phyloP scores from a whole-genome alignment of 129 eudicot genomes.

The Pseudognaphalium luteoalbum region DNA sequence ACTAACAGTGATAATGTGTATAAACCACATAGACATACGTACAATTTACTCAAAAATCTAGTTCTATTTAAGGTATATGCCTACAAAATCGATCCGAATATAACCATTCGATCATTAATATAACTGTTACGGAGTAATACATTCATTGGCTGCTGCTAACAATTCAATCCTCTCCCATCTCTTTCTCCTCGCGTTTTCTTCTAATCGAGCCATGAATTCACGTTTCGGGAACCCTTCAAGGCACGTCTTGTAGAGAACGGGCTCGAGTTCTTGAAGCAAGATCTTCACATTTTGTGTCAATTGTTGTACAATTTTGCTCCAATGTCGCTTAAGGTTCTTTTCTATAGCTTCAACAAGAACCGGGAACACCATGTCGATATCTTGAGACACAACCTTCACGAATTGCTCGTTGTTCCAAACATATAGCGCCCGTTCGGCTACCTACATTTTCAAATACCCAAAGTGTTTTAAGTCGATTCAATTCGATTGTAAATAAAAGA shows the following conservation, averaged over 20 bases:
- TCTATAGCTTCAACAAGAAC: slow-evolving; percentile 61
- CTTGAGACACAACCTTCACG: slow-evolving; percentile 61
- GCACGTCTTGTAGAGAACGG: slow-evolving; percentile 50
- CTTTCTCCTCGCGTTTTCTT: slow-evolving; percentile 44
- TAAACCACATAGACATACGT: too few relatives aligned
- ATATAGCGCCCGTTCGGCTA: slow-evolving; percentile 72
- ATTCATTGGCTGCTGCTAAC: slow-evolving; percentile 18
- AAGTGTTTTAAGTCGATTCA: neutral
- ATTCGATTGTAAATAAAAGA: neutral
- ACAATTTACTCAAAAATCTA: too few relatives aligned
- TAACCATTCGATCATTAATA: too few relatives aligned
- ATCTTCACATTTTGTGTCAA: slow-evolving; percentile 57
- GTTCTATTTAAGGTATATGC: neutral
- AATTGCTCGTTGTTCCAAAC: slow-evolving; percentile 72
- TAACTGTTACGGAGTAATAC: neutral
- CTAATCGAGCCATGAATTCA: slow-evolving; percentile 27
- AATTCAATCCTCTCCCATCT: slow-evolving; percentile 57
- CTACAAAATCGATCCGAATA: neutral
- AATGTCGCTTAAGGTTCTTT: slow-evolving; percentile 57
- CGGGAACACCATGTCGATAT: slow-evolving; percentile 57
- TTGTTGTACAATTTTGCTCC: slow-evolving; percentile 63
- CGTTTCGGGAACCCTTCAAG: slow-evolving; percentile 34
- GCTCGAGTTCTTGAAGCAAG: slow-evolving; percentile 61
- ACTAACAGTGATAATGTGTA: too few relatives aligned
- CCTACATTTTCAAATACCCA: slow-evolving; percentile 35